phyloP scores from a whole-genome alignment of 2,329 filamentous ascomycete genomes.

The Penicillium sclerotigenum region DNA sequence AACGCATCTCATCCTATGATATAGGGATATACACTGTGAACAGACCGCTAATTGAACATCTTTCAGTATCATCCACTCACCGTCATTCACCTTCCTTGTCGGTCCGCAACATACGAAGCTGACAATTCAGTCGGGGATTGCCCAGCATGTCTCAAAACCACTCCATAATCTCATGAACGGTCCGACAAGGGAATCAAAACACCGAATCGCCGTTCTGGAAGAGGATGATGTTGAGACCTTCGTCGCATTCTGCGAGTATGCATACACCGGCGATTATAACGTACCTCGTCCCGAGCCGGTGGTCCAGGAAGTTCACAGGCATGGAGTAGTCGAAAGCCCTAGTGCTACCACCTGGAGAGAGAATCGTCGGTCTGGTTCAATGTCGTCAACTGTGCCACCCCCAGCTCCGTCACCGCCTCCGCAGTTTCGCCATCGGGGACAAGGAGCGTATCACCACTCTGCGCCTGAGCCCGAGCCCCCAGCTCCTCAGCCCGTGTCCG shows the following conservation, averaged over 20 bases:
- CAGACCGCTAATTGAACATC: not conserved
- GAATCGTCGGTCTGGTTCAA: conserved; percentile 21
- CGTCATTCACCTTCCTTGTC: conserved; percentile 47
- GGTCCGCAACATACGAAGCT: conserved; percentile 47
- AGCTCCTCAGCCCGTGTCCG: not conserved
- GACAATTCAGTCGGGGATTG: conserved; percentile 46
- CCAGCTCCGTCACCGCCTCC: conserved; percentile 33
- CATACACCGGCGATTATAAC: conserved; percentile 49
- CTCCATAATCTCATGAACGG: conserved; percentile 47
- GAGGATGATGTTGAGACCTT: conserved; percentile 51
- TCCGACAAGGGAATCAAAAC: conserved; percentile 45
- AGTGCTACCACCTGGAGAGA: conserved; percentile 17
- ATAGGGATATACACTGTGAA: not conserved
- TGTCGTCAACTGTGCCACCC: conserved; percentile 29
- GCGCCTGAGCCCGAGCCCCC: not conserved
- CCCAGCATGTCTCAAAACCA: conserved; percentile 44
- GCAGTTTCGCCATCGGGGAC: not conserved
- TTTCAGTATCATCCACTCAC: conserved; percentile 43
- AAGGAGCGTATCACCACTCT: not conserved
- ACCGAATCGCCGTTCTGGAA: conserved; percentile 43
- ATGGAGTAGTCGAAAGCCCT: conserved; percentile 11
- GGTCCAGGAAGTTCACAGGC: conserved; percentile 18
- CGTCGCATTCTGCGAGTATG: conserved; percentile 49
- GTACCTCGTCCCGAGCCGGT: conserved; percentile 27
- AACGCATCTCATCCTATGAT: not conserved